Percentiles rank a stretch among this genome's conserved stretches.
These are phyloP conservation scores for Blakeslea trispora DNA, from an alignment of 371 early-diverging fungal genomes.

Conservation along the genomic window DNA sequence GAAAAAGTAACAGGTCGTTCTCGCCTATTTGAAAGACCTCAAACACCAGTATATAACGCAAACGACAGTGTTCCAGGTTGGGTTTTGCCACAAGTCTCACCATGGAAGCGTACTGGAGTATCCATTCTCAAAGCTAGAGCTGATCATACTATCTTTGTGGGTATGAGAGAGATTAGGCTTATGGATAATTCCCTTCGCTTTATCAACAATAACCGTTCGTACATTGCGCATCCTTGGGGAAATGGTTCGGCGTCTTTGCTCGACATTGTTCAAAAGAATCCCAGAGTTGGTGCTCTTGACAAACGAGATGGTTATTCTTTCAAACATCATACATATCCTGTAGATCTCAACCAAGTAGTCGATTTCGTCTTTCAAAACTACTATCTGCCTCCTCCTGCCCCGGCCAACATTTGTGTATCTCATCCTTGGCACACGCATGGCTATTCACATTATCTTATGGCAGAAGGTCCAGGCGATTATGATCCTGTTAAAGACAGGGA, in stretches of 20 bases:
- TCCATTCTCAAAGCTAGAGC: constrained; percentile 9
- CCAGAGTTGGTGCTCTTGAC: neutral
- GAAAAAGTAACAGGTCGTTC: neutral
- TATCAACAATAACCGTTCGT: constrained; percentile 17
- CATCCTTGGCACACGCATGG: constrained; percentile 54
- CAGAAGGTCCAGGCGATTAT: constrained; percentile 38
- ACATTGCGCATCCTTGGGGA: constrained; percentile 16
- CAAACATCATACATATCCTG: constrained; percentile 29
- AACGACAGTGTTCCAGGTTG: constrained; percentile 5
- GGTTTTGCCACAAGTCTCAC: constrained; percentile 7
- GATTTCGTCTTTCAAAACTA: constrained; percentile 43
- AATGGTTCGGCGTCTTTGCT: constrained; percentile 11
- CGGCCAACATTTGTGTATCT: constrained; percentile 21
- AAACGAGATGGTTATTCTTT: constrained; percentile 23
- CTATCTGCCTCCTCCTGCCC: neutral
- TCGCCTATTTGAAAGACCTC: constrained; percentile 1
- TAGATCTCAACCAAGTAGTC: constrained; percentile 25
- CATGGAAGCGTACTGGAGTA: neutral
- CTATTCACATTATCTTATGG: constrained; percentile 38
- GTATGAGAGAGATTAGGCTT: constrained; percentile 2
- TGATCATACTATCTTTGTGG: constrained; percentile 24
- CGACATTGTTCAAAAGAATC: constrained; percentile 2
- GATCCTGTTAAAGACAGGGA: constrained; percentile 22
- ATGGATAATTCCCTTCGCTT: constrained; percentile 27
- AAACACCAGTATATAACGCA: constrained; percentile 1